Percentiles rank a stretch among this genome's conserved stretches.
Conservation (phyloP, 2,329 filamentous ascomycete genomes). For the Myrmaecium sp. region DNA sequence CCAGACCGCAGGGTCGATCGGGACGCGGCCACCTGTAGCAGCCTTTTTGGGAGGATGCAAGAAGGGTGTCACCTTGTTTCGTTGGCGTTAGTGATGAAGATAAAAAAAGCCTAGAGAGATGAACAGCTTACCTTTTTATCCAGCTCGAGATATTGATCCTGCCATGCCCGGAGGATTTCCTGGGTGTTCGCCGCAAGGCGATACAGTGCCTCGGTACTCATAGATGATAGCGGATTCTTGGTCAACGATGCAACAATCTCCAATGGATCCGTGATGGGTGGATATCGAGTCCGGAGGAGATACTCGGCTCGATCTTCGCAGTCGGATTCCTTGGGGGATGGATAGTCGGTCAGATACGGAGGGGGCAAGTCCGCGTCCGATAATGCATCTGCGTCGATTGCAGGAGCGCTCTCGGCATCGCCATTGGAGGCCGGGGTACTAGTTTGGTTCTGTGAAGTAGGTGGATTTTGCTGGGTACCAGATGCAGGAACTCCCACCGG, state of each 20-base stretch:
- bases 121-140: constrained; percentile 22
- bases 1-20: constrained; percentile 30
- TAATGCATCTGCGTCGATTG: constrained; percentile 17
- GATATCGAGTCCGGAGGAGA: constrained; percentile 22
- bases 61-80: constrained; percentile 26
- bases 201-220: constrained; percentile 37
- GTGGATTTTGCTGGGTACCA: too few relatives aligned
- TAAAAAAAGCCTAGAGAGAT: not conserved
- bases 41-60: constrained; percentile 33
- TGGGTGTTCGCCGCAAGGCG: constrained; percentile 37
- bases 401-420: too few relatives aligned
- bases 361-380: constrained; percentile 20
- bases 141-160: constrained; percentile 42
- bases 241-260: constrained; percentile 25
- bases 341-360: constrained; percentile 15
- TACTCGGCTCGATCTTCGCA: constrained; percentile 24
- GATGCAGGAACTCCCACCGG: too few relatives aligned
- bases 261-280: constrained; percentile 25
- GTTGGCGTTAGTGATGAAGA: not conserved
- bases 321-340: constrained; percentile 13
- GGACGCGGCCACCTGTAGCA: constrained; percentile 29
- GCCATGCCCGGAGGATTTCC: constrained; percentile 34
- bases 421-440: too few relatives aligned
- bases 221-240: constrained; percentile 22
- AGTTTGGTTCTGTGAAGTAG: too few relatives aligned